Conservation (phyloP, 805 yeast species). For the Metschnikowia lochheadii region DNA sequence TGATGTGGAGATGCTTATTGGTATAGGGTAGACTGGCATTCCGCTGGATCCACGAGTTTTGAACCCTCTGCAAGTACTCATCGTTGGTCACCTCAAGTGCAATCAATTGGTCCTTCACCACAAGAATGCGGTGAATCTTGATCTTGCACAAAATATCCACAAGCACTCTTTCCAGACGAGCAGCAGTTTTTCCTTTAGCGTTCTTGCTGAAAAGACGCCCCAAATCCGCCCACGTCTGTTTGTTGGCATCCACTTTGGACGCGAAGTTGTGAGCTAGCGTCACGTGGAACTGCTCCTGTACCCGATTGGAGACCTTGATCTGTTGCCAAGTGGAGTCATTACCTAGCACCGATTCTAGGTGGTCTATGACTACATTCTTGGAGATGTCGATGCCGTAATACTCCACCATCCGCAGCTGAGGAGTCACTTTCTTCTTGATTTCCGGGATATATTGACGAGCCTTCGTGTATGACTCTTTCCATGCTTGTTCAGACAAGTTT, state of each 20-base stretch:
- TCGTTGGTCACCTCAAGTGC: slow-evolving; percentile 38
- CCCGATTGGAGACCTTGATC: slow-evolving; percentile 28
- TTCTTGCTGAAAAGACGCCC: slow-evolving; percentile 10
- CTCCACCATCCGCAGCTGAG: slow-evolving; percentile 6
- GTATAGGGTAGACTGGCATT: slow-evolving; percentile 34
- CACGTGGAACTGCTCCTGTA: slow-evolving; percentile 60
- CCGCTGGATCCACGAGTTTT: background rate
- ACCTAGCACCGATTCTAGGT: slow-evolving; percentile 13
- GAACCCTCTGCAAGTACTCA: slow-evolving; percentile 4
- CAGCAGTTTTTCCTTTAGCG: slow-evolving; percentile 25
- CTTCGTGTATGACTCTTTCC: slow-evolving; percentile 44
- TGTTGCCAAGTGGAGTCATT: slow-evolving; percentile 18
- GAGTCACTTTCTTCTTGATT: slow-evolving; percentile 32
- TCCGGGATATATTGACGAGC: slow-evolving; percentile 58
- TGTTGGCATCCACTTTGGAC: slow-evolving; percentile 2
- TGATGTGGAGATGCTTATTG: slow-evolving; percentile 51
- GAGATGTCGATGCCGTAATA: slow-evolving; percentile 13
- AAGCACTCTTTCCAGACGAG: slow-evolving; percentile 15
- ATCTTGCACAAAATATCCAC: slow-evolving; percentile 34
- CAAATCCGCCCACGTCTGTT: slow-evolving; percentile 8
- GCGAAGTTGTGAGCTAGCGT: slow-evolving; percentile 54
- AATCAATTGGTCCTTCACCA: slow-evolving; percentile 45
- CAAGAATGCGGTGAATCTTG: slow-evolving; percentile 41
- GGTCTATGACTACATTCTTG: background rate
- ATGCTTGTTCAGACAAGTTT: slow-evolving; percentile 28